Percentiles rank a stretch among this genome's conserved stretches.
Evolutionary conservation across 2,329 filamentous ascomycete genomes (phyloP).

Genomic region (Fusarium caatingaense): DNA sequence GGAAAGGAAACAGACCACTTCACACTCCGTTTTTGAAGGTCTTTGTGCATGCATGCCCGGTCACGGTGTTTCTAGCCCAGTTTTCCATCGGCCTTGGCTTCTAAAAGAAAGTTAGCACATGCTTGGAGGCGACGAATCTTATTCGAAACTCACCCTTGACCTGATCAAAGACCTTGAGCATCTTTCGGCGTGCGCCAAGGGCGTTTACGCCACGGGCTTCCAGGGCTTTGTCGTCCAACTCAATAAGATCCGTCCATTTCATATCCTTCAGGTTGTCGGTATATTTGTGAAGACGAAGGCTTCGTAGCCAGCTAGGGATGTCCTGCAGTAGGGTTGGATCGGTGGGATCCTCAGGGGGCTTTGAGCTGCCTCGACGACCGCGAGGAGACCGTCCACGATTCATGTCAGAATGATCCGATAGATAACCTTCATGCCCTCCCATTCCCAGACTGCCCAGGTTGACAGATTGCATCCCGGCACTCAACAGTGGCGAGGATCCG

Average conservation of each 20-base stretch:
- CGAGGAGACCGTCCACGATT: conserved; percentile 90
- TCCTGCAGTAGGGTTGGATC: conserved; percentile 91
- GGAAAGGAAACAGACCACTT: conserved; percentile 10
- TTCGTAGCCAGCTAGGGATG: conserved; percentile 95
- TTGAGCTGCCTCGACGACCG: conserved; percentile 91
- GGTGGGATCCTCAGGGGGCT: conserved; percentile 97
- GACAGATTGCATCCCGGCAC: conserved; percentile 76
- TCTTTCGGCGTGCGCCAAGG: conserved; percentile 92
- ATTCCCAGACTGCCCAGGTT: conserved; percentile 79
- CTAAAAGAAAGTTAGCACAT: conserved; percentile 53
- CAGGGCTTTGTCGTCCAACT: conserved; percentile 91
- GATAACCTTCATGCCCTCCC: conserved; percentile 81
- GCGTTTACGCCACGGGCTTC: conserved; percentile 96
- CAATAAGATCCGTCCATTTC: conserved; percentile 93
- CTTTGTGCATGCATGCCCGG: conserved; percentile 20
- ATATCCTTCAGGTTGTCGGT: conserved; percentile 98
- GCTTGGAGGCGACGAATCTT: neutral
- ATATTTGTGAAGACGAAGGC: conserved; percentile 96
- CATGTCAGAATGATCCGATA: conserved; percentile 94
- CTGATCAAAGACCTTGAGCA: conserved; percentile 99
- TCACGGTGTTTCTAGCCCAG: conserved; percentile 56
- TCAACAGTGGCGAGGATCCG: conserved; percentile 74
- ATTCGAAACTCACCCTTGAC: conserved; percentile 72
- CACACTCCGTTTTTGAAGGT: conserved; percentile 13
- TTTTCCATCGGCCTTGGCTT: conserved; percentile 80